Percentiles rank a stretch among this genome's conserved stretches.
Evolutionary conservation across 2,329 filamentous ascomycete species (phyloP).

Genomic region (Diaporthe citriasiana): DNA sequence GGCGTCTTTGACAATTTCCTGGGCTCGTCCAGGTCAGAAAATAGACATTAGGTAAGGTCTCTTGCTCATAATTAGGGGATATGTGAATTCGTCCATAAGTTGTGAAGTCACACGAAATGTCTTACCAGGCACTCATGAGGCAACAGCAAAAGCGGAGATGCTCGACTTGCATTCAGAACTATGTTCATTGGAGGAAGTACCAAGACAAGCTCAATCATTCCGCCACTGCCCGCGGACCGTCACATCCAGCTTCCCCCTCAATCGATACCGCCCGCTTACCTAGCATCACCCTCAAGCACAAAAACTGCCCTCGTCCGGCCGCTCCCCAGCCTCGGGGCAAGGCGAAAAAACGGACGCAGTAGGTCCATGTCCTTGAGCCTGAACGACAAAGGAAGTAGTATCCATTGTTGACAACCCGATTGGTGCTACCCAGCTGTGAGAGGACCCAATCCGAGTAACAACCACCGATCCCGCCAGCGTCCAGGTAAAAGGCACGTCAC

Average conservation of each 20-base stretch:
- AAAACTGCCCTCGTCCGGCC: background rate
- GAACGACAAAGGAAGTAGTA: background rate
- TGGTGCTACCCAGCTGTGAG: background rate
- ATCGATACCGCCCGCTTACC: background rate
- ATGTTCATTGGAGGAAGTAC: background rate
- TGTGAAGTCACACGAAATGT: background rate
- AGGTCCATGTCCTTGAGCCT: background rate
- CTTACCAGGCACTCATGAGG: background rate
- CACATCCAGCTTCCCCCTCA: background rate
- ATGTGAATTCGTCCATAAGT: background rate
- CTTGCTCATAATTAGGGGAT: too few relatives aligned
- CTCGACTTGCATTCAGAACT: background rate
- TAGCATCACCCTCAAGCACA: background rate
- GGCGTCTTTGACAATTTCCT: too few relatives aligned
- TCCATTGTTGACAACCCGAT: slow-evolving; percentile 4
- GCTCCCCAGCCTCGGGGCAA: background rate
- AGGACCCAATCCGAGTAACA: background rate
- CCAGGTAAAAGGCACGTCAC: background rate
- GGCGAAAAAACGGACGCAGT: background rate
- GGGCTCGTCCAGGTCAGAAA: too few relatives aligned
- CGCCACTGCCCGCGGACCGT: background rate
- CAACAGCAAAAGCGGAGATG: background rate
- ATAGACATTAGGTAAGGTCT: too few relatives aligned
- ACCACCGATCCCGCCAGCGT: background rate
- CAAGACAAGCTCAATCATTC: background rate